Conservation (phyloP, 352 stramenopile genomes). For the Pythium periplocum region DNA sequence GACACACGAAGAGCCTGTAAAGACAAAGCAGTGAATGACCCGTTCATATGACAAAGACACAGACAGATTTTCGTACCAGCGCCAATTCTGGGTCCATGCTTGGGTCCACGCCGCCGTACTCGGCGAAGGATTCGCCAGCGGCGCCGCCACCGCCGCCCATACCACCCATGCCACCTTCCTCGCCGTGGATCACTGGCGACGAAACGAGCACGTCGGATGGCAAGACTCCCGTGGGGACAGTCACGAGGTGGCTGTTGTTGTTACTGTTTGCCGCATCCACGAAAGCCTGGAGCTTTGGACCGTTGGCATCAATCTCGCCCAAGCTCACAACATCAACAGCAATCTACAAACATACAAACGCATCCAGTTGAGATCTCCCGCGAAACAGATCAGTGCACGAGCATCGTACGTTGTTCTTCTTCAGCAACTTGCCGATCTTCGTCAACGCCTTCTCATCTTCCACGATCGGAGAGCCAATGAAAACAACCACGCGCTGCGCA, state of each 20-base stretch:
- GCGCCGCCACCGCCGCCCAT: slow-evolving; percentile 29
- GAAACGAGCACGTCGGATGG: slow-evolving; percentile 97
- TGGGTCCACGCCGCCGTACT: slow-evolving; percentile 96
- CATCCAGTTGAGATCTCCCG: background rate
- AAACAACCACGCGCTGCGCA: slow-evolving; percentile 92
- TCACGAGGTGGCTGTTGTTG: slow-evolving; percentile 95
- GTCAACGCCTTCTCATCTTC: slow-evolving; percentile 88
- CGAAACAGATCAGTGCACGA: background rate
- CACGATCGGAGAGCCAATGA: slow-evolving; percentile 93
- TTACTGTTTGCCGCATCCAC: slow-evolving; percentile 93
- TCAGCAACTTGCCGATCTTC: slow-evolving; percentile 97
- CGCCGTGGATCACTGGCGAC: slow-evolving; percentile 91
- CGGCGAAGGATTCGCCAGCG: slow-evolving; percentile 77
- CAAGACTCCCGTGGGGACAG: slow-evolving; percentile 94
- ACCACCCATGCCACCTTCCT: slow-evolving; percentile 57
- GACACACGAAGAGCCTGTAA: slow-evolving; percentile 90
- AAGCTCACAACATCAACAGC: slow-evolving; percentile 97
- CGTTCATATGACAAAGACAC: background rate
- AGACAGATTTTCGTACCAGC: slow-evolving; percentile 64
- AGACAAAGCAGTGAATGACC: background rate
- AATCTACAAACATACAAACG: slow-evolving; percentile 50
- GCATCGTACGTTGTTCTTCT: slow-evolving; percentile 96
- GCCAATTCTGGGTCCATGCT: slow-evolving; percentile 98
- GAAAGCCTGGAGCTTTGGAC: slow-evolving; percentile 85
- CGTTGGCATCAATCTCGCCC: slow-evolving; percentile 92